Conservation (phyloP, 352 stramenopile genomes). For the Phytophthora aleatoria region DNA sequence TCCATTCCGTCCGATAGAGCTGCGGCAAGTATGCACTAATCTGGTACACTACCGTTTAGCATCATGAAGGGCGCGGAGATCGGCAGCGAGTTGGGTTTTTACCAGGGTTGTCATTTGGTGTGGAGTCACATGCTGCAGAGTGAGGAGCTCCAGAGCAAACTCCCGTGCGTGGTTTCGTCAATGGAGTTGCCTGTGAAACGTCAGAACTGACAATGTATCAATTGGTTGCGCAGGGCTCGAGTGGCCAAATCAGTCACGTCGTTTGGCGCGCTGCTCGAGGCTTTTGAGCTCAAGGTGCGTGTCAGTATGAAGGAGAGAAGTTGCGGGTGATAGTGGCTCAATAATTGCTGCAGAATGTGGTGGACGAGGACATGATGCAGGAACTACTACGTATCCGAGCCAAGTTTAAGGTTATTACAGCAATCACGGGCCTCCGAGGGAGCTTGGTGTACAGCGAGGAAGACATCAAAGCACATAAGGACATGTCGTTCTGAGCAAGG, state of each 20-base stretch:
- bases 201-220: slow-evolving; percentile 3
- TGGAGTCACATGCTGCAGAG: slow-evolving; percentile 66
- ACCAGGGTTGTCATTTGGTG: slow-evolving; percentile 75
- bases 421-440: slow-evolving; percentile 56
- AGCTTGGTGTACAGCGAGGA: slow-evolving; percentile 71
- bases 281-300: slow-evolving; percentile 72
- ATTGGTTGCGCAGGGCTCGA: slow-evolving; percentile 40
- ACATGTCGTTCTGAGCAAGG: slow-evolving; percentile 77
- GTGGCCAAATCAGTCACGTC: slow-evolving; percentile 64
- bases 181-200: neutral
- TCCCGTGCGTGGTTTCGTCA: slow-evolving; percentile 40
- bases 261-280: slow-evolving; percentile 56
- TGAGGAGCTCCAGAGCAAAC: slow-evolving; percentile 39
- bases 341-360: slow-evolving; percentile 55
- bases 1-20: slow-evolving; percentile 9
- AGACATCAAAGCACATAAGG: slow-evolving; percentile 76
- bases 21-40: neutral
- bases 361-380: slow-evolving; percentile 80
- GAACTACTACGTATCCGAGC: slow-evolving; percentile 74
- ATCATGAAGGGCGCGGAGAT: slow-evolving; percentile 83
- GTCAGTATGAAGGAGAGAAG: neutral
- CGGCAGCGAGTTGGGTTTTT: slow-evolving; percentile 83
- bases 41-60: slow-evolving; percentile 30
- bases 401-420: slow-evolving; percentile 85
- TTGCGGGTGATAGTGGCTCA: neutral